Percentiles rank a stretch among this genome's conserved stretches.
phyloP scores from a whole-genome alignment of 345 rosid species.

The Camelina sativa region DNA sequence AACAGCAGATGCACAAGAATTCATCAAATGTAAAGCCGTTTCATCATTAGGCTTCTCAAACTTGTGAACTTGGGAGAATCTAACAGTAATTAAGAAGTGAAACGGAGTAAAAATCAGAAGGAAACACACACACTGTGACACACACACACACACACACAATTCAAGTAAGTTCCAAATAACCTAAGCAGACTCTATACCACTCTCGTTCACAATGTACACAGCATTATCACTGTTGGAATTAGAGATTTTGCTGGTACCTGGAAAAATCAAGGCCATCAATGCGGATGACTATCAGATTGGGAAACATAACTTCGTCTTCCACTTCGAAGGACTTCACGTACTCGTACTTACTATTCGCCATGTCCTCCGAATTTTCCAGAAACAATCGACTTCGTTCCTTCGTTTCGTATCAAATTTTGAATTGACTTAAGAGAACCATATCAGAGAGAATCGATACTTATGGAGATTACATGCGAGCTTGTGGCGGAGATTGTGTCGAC shows the following conservation, averaged over 20 bases:
- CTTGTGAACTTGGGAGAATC: conserved; percentile 54
- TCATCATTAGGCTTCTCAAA: conserved; percentile 80
- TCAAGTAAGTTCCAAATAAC: too few species aligned
- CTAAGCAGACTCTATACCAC: too few species aligned
- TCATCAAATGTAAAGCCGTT: conserved; percentile 67
- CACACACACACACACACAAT: too few species aligned
- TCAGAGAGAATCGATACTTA: too few species aligned
- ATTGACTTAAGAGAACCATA: too few species aligned
- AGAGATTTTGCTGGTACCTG: conserved; percentile 42
- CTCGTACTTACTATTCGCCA: conserved; percentile 96
- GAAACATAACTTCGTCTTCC: conserved; percentile 67
- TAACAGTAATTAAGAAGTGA: too few species aligned
- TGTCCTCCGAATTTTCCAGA: background rate
- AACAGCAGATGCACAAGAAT: conserved; percentile 62
- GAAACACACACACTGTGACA: too few species aligned
- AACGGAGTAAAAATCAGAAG: too few species aligned
- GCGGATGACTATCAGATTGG: conserved; percentile 64
- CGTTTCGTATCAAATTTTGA: background rate
- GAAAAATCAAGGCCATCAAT: conserved; percentile 59
- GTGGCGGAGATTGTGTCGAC: too few species aligned
- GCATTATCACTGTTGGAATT: background rate
- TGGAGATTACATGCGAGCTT: too few species aligned
- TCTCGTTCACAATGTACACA: too few species aligned
- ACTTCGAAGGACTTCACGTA: conserved; percentile 78
- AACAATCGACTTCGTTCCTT: background rate